phyloP scores from a whole-genome alignment of 352 stramenopile species.

The Globisporangium paddicum region DNA sequence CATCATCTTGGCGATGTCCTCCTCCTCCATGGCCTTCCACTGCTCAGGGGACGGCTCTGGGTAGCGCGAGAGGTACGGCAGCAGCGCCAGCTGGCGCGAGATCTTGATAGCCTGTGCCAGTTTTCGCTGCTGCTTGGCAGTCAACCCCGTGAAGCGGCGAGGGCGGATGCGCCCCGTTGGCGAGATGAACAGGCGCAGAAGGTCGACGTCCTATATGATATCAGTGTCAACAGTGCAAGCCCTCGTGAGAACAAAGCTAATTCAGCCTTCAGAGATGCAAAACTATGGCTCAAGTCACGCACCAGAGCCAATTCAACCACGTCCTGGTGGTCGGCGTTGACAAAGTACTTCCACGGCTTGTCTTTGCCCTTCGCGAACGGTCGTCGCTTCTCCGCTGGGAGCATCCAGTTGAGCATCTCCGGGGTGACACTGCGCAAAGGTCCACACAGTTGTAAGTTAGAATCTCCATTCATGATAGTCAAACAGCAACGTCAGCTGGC shows the following conservation, averaged over 20 bases:
- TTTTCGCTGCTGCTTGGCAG: slow-evolving; percentile 82
- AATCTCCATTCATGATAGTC: background rate
- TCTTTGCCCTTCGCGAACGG: slow-evolving; percentile 45
- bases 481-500: background rate
- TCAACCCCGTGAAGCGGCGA: slow-evolving; percentile 75
- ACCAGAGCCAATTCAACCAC: slow-evolving; percentile 72
- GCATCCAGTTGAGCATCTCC: slow-evolving; percentile 86
- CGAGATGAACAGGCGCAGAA: slow-evolving; percentile 80
- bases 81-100: slow-evolving; percentile 65
- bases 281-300: too few species aligned
- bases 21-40: slow-evolving; percentile 77
- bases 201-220: slow-evolving; percentile 69
- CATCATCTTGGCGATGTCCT: slow-evolving; percentile 58
- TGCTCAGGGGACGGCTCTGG: slow-evolving; percentile 76
- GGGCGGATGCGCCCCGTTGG: slow-evolving; percentile 77
- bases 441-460: background rate
- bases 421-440: slow-evolving; percentile 24
- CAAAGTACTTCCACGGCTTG: slow-evolving; percentile 82
- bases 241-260: too few species aligned
- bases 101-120: slow-evolving; percentile 73
- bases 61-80: slow-evolving; percentile 79
- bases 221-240: background rate
- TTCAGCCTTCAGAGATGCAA: too few species aligned
- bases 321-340: slow-evolving; percentile 66
- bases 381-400: slow-evolving; percentile 54